Conservation (phyloP, 768 basidiomycete species). For the Grammothele lineata region DNA sequence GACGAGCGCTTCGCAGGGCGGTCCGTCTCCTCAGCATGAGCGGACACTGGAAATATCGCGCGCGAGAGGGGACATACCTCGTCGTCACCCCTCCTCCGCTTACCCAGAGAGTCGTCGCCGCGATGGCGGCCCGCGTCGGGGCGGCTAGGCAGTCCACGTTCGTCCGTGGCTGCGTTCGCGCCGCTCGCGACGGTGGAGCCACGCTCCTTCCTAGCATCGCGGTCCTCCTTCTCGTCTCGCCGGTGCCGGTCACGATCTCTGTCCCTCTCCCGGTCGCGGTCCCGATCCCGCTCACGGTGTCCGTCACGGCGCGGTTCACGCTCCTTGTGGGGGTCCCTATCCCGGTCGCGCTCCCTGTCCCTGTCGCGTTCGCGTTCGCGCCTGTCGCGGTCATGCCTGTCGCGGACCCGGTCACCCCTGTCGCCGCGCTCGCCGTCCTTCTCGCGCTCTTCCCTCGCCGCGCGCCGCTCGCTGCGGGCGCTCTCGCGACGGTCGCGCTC, state of each 20-base stretch:
- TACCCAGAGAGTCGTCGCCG: constrained; percentile 66
- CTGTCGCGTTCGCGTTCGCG: constrained; percentile 21
- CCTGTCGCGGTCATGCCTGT: constrained; percentile 24
- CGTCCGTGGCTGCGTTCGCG: constrained; percentile 37
- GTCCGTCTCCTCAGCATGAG: constrained; percentile 46
- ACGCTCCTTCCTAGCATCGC: constrained; percentile 59
- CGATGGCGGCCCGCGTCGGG: constrained; percentile 60
- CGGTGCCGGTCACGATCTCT: constrained; percentile 30
- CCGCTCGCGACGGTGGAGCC: constrained; percentile 29
- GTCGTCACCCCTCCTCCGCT: constrained; percentile 70
- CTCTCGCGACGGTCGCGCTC: constrained; percentile 28
- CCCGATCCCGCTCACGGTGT: constrained; percentile 25
- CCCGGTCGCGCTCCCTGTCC: constrained; percentile 26
- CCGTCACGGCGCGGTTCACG: constrained; percentile 22
- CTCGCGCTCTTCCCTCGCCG: constrained; percentile 22
- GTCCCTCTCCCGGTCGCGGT: constrained; percentile 27
- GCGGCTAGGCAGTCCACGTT: constrained; percentile 52
- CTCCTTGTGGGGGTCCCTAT: constrained; percentile 22
- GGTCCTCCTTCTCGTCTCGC: constrained; percentile 48
- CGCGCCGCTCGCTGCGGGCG: constrained; percentile 13
- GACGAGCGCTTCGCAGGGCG: constrained; percentile 78
- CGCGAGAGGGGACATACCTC: constrained; percentile 47
- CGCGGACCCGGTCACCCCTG: constrained; percentile 25
- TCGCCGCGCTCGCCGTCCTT: constrained; percentile 21
- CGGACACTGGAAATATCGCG: neutral